Evolutionary conservation across 2,329 filamentous ascomycete species (phyloP).

Genomic region (Monilinia polystroma): DNA sequence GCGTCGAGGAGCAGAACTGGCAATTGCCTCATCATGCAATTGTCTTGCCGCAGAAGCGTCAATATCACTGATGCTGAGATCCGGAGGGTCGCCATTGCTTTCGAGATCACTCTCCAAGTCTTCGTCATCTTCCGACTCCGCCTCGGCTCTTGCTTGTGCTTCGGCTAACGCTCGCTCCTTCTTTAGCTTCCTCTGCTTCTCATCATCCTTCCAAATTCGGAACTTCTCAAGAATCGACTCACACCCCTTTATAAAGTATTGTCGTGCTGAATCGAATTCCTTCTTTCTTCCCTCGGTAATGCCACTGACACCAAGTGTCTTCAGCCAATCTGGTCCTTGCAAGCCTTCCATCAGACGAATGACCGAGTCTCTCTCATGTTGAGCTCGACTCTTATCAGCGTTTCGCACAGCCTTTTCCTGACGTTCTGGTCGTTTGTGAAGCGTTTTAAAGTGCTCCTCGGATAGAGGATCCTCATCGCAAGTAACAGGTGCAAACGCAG

Average conservation of each 20-base stretch:
- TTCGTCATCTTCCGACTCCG: conserved; percentile 33
- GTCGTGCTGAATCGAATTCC: conserved; percentile 79
- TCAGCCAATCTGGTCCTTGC: conserved; percentile 88
- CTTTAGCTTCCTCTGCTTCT: conserved; percentile 77
- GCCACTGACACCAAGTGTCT: conserved; percentile 83
- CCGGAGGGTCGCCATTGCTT: conserved; percentile 46
- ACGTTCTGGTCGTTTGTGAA: conserved; percentile 59
- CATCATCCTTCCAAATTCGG: conserved; percentile 80
- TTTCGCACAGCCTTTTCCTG: conserved; percentile 63
- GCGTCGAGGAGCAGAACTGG: conserved; percentile 33
- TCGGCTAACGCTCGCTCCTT: conserved; percentile 63
- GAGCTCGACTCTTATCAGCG: conserved; percentile 61
- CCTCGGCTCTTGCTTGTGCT: conserved; percentile 46
- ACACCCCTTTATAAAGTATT: conserved; percentile 82
- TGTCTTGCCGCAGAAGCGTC: conserved; percentile 72
- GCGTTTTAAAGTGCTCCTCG: conserved; percentile 53
- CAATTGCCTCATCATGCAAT: conserved; percentile 53
- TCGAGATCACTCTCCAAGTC: conserved; percentile 56
- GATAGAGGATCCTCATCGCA: conserved; percentile 55
- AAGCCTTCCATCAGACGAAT: conserved; percentile 73
- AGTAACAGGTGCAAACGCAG: conserved; percentile 45
- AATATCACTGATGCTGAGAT: conserved; percentile 67
- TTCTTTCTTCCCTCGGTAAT: conserved; percentile 80
- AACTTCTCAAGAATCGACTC: conserved; percentile 84
- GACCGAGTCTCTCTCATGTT: conserved; percentile 66